Conservation (phyloP, 768 basidiomycete species). For the Agrocybe pediades region DNA sequence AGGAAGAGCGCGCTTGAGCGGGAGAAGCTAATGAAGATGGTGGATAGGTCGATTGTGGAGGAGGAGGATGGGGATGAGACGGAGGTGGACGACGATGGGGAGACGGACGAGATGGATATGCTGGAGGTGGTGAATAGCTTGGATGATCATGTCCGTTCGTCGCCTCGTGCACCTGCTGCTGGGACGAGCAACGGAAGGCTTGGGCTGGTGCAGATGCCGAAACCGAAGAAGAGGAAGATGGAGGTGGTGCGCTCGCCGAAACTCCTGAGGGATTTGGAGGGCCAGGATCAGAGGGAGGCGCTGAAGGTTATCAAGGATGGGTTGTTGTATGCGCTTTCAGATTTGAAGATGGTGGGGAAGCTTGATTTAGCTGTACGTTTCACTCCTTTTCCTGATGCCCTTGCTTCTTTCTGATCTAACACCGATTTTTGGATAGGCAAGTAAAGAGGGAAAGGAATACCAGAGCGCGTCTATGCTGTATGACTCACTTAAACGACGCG, state of each 20-base stretch:
- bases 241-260: too few species aligned
- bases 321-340: conserved; percentile 10
- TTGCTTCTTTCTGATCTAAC: background rate
- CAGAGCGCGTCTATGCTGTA: conserved; percentile 31
- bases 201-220: too few species aligned
- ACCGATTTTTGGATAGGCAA: background rate
- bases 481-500: conserved; percentile 16
- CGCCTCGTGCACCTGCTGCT: too few species aligned
- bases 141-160: too few species aligned
- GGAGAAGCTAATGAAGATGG: too few species aligned
- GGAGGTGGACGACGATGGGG: too few species aligned
- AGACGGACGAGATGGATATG: too few species aligned
- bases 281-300: conserved; percentile 16
- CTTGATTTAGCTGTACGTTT: background rate
- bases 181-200: too few species aligned
- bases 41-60: too few species aligned
- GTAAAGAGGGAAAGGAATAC: conserved; percentile 21
- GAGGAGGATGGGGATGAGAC: too few species aligned
- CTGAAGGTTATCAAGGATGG: conserved; percentile 22
- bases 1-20: too few species aligned
- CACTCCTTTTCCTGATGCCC: background rate
- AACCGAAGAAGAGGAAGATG: conserved; percentile 6
- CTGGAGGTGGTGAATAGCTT: too few species aligned
- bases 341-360: background rate
- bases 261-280: conserved; percentile 17